These are phyloP conservation scores for Sclerotinia borealis DNA, from an alignment of 2,329 filamentous ascomycete species.

Conservation along the genomic window DNA sequence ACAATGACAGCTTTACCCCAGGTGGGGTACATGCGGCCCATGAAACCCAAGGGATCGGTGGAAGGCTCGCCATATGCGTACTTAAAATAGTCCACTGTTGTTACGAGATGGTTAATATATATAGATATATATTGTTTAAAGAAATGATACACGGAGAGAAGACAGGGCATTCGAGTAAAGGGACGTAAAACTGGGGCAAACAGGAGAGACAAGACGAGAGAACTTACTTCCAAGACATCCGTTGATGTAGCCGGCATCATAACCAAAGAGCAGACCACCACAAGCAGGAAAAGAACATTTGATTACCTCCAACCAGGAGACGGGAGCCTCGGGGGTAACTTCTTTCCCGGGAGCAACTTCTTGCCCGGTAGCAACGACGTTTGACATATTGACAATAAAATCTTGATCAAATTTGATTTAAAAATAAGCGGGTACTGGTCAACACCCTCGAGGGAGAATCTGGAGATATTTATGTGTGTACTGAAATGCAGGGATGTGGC, in stretches of 20 bases:
- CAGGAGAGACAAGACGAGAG: constrained; percentile 17
- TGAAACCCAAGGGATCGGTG: constrained; percentile 8
- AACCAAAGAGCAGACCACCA: constrained; percentile 54
- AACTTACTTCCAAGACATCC: constrained; percentile 51
- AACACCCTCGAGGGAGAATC: too few relatives aligned
- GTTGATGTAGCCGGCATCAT: constrained; percentile 71
- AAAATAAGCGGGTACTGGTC: background rate
- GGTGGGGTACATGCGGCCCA: constrained; percentile 40
- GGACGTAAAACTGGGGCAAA: background rate
- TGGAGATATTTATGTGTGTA: background rate
- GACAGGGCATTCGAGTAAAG: background rate
- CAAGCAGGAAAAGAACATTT: constrained; percentile 66
- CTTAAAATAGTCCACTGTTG: constrained; percentile 10
- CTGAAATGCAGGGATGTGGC: background rate
- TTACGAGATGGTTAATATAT: background rate
- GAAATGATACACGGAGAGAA: background rate
- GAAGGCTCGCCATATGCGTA: background rate
- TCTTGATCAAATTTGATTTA: background rate
- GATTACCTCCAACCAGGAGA: constrained; percentile 61
- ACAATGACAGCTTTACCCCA: constrained; percentile 63
- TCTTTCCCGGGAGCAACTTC: background rate
- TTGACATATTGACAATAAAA: background rate
- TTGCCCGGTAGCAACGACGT: constrained; percentile 21
- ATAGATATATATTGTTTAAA: background rate
- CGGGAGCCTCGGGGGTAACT: constrained; percentile 50